phyloP scores from a whole-genome alignment of 2,329 filamentous ascomycete species.

The Aspergillus sp. region DNA sequence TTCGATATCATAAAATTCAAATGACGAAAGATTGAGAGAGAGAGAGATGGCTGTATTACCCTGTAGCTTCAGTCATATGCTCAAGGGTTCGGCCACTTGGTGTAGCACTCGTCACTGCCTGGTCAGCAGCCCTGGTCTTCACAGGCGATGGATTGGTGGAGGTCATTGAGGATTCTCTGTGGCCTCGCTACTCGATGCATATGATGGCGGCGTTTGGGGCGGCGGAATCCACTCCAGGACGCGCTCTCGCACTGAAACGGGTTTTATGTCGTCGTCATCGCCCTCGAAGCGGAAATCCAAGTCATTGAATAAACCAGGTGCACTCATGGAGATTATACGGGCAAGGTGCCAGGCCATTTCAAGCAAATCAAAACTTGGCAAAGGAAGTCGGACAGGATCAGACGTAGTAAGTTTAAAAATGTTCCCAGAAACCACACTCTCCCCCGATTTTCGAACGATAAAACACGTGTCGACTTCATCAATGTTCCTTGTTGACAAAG shows the following conservation, averaged over 20 bases:
- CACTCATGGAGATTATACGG: background rate
- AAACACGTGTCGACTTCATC: background rate
- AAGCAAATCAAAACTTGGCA: background rate
- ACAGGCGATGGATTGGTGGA: background rate
- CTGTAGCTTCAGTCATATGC: no score
- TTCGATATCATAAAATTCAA: no score
- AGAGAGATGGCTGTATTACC: no score
- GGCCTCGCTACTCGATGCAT: background rate
- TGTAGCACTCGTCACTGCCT: no score
- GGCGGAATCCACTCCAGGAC: background rate
- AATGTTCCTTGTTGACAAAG: background rate
- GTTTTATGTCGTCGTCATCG: background rate
- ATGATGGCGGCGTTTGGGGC: background rate
- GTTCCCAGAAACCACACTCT: background rate
- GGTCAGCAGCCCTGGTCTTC: background rate
- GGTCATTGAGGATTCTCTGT: background rate
- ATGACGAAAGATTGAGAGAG: no score
- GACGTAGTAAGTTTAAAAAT: background rate
- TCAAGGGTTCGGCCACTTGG: background rate
- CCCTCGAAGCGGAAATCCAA: background rate
- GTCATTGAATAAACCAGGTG: background rate
- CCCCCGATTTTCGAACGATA: background rate
- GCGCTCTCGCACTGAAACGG: background rate
- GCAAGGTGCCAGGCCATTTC: background rate
- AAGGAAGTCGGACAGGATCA: background rate